phyloP scores from a whole-genome alignment of 257 asterid species.

The Solanum microdontum region DNA sequence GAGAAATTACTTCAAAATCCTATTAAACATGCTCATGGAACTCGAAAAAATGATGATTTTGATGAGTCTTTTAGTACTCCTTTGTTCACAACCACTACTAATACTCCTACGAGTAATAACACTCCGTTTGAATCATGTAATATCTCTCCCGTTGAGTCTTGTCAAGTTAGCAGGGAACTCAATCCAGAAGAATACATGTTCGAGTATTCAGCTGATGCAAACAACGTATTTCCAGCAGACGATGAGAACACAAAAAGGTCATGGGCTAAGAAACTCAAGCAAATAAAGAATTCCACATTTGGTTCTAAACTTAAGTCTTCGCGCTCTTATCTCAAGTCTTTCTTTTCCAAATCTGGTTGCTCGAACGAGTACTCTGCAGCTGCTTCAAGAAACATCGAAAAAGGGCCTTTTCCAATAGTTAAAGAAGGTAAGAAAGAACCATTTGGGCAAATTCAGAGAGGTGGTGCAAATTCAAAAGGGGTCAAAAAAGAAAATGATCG shows the following conservation, averaged over 20 bases:
- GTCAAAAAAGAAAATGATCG: constrained; percentile 10
- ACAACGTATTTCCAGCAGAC: neutral
- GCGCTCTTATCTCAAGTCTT: constrained; percentile 48
- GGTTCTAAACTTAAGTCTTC: constrained; percentile 49
- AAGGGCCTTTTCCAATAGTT: constrained; percentile 13
- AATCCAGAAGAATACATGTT: constrained; percentile 29
- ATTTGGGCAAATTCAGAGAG: constrained; percentile 41
- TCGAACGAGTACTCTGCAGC: constrained; percentile 25
- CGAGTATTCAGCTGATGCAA: constrained; percentile 15
- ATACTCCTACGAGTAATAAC: constrained; percentile 20
- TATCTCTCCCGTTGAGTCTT: constrained; percentile 47
- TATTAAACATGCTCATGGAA: constrained; percentile 3
- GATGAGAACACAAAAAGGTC: constrained; percentile 20
- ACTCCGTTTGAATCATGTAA: constrained; percentile 74
- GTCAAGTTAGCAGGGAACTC: constrained; percentile 64
- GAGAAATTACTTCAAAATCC: constrained; percentile 44
- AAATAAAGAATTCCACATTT: constrained; percentile 25
- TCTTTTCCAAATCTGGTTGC: constrained; percentile 59
- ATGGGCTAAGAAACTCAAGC: constrained; percentile 37
- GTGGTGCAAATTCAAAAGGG: neutral
- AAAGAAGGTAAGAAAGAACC: constrained; percentile 15
- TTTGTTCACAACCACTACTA: constrained; percentile 25
- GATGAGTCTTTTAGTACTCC: constrained; percentile 51
- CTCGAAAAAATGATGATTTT: neutral
- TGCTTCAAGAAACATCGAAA: constrained; percentile 8